phyloP scores from a whole-genome alignment of 1,284 basidiomycete species.

The Agaricales sp. region DNA sequence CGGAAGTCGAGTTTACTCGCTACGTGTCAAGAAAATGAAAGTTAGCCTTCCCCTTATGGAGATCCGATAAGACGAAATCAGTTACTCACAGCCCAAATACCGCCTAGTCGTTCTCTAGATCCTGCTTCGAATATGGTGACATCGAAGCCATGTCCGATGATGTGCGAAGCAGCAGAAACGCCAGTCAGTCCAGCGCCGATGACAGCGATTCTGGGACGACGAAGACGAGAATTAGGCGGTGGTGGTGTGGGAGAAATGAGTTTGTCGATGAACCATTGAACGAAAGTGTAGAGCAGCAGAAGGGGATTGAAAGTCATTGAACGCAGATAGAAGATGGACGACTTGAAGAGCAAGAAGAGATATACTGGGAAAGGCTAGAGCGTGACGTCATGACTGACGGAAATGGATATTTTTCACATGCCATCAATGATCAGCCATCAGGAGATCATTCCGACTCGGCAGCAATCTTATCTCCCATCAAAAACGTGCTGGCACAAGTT shows the following conservation, averaged over 20 bases:
- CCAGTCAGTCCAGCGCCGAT: constrained; percentile 44
- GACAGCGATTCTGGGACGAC: constrained; percentile 28
- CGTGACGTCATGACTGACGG: neutral
- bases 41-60: no score
- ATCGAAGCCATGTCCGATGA: constrained; percentile 42
- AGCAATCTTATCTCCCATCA: no score
- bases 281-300: neutral
- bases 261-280: neutral
- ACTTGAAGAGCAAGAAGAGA: neutral
- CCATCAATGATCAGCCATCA: neutral
- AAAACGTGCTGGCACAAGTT: no score
- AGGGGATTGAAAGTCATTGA: neutral
- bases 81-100: constrained; percentile 38
- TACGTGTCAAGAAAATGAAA: neutral
- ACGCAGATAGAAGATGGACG: neutral
- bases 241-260: neutral
- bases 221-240: neutral
- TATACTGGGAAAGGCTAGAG: no score
- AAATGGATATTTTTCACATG: neutral
- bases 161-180: constrained; percentile 35
- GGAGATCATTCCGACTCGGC: no score
- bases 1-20: constrained; percentile 47
- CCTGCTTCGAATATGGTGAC: constrained; percentile 37
- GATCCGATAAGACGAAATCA: neutral
- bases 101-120: constrained; percentile 27